Conservation (phyloP, 1,139 yeast species). For the Diutina neorugosa region DNA sequence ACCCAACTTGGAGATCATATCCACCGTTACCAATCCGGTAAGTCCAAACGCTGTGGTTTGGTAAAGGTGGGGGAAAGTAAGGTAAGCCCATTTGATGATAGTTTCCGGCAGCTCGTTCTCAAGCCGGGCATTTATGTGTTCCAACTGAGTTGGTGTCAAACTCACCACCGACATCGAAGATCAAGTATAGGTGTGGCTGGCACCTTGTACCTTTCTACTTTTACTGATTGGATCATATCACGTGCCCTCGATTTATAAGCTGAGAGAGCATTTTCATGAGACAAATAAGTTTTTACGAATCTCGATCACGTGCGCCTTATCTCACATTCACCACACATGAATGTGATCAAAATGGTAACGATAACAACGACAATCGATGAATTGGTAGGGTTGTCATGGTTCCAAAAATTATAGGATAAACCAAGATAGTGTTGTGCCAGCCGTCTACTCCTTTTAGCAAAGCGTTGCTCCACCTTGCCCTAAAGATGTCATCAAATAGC, state of each 20-base stretch:
- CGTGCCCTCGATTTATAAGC: background rate
- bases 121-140: constrained; percentile 51
- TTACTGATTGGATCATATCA: background rate
- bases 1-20: constrained; percentile 51
- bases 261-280: background rate
- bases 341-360: no score
- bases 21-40: constrained; percentile 81
- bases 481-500: background rate
- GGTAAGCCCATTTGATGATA: constrained; percentile 68
- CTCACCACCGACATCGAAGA: background rate
- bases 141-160: constrained; percentile 22
- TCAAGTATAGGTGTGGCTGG: background rate
- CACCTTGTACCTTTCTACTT: background rate
- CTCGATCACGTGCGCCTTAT: background rate
- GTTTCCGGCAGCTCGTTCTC: constrained; percentile 51
- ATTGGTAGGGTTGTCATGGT: no score
- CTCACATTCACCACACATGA: background rate
- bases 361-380: no score
- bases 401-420: no score
- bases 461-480: no score
- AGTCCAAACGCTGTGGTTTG: constrained; percentile 96
- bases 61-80: constrained; percentile 67
- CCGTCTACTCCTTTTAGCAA: no score
- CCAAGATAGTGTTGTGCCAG: no score
- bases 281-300: no score